These are phyloP conservation scores for Filosporella fistucella DNA, from an alignment of 495 filamentous ascomycete genomes.

Conservation along the genomic window DNA sequence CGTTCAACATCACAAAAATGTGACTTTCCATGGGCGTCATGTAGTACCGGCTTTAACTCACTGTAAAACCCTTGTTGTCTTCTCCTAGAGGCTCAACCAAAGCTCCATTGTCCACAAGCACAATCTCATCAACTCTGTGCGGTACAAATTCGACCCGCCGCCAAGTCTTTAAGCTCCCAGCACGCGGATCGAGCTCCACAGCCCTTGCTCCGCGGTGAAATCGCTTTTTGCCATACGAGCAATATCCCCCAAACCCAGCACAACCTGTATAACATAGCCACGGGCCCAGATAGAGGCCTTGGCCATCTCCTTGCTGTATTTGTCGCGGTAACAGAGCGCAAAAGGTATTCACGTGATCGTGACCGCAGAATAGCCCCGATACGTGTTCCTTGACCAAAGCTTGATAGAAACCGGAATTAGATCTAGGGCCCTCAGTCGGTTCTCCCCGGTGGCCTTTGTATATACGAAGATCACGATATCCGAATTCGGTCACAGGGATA, in stretches of 20 bases:
- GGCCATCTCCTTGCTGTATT: constrained; percentile 9
- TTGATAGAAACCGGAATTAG: constrained; percentile 34
- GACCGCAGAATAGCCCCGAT: constrained; percentile 30
- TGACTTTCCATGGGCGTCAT: too few species aligned
- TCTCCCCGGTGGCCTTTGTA: constrained; percentile 28
- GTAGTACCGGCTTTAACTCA: too few species aligned
- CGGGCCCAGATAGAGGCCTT: constrained; percentile 22
- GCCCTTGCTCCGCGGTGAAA: constrained; percentile 32
- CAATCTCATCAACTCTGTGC: constrained; percentile 33
- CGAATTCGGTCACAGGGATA: constrained; percentile 88
- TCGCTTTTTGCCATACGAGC: constrained; percentile 28
- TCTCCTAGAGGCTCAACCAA: constrained; percentile 25
- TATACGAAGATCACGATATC: constrained; percentile 26
- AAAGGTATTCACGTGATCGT: constrained; percentile 38
- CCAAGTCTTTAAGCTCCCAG: constrained; percentile 31
- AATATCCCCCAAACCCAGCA: constrained; percentile 35
- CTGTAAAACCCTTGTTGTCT: too few species aligned
- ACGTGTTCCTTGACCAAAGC: constrained; percentile 32
- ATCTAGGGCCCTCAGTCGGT: constrained; percentile 30
- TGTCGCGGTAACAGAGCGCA: constrained; percentile 28
- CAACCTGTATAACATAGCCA: constrained; percentile 35
- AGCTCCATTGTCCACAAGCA: constrained; percentile 29
- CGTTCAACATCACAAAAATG: too few species aligned
- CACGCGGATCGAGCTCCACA: constrained; percentile 33
- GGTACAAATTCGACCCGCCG: constrained; percentile 34